These are phyloP conservation scores for Scheffersomyces stambukii DNA, from an alignment of 1,139 yeast genomes.

Conservation along the genomic window DNA sequence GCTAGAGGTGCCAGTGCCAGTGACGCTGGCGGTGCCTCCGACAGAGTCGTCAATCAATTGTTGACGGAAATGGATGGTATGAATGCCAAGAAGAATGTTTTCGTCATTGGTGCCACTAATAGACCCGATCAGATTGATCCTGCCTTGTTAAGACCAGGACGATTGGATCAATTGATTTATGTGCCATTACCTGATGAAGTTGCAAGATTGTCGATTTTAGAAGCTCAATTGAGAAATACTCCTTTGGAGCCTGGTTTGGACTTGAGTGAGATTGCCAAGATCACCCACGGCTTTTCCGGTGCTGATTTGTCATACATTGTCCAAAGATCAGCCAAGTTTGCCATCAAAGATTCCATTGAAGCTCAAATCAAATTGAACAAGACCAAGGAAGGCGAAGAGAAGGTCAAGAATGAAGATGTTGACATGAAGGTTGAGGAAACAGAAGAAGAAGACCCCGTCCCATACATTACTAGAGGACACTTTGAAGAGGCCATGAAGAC, in stretches of 20 bases:
- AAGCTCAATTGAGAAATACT: constrained; percentile 96
- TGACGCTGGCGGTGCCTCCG: constrained; percentile 98
- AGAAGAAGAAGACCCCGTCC: constrained; percentile 80
- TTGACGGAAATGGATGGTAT: constrained; percentile 99
- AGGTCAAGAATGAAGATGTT: constrained; percentile 53
- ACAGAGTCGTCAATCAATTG: constrained; percentile 96
- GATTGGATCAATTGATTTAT: constrained; percentile 96
- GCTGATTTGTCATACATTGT: constrained; percentile 97
- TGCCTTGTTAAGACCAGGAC: constrained; percentile 97
- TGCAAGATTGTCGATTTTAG: constrained; percentile 88
- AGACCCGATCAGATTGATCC: constrained; percentile 99
- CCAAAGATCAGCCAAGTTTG: constrained; percentile 97
- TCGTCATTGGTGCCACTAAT: constrained; percentile 98
- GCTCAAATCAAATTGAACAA: constrained; percentile 60
- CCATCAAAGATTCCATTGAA: constrained; percentile 95
- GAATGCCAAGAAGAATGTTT: constrained; percentile 98
- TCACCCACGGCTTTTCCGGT: constrained; percentile 96
- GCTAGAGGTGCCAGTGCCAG: constrained; percentile 92
- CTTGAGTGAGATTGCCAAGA: constrained; percentile 82
- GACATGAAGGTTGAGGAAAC: constrained; percentile 45
- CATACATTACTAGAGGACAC: constrained; percentile 87
- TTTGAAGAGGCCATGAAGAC: constrained; percentile 99
- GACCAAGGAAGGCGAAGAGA: constrained; percentile 39
- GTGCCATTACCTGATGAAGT: constrained; percentile 97
- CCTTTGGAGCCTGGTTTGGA: constrained; percentile 97